Percentiles rank a stretch among this genome's conserved stretches.
Evolutionary conservation across 106 monocot species (phyloP).

Genomic region (Triglochin maritima): DNA sequence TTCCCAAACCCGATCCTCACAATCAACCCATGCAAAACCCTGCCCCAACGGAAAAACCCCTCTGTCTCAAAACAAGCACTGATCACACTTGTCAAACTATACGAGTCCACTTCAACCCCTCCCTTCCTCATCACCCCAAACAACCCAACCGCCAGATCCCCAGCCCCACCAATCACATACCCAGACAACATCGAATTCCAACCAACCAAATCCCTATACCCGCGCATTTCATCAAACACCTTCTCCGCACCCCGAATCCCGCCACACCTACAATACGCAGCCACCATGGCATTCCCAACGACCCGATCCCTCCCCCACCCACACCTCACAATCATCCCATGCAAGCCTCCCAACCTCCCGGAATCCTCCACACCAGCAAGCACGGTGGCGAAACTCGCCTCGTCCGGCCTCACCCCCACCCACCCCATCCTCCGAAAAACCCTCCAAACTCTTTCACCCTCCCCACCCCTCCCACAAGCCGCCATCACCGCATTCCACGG

Average conservation of each 20-base stretch:
- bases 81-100: conserved; percentile 55
- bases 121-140: conserved; percentile 34
- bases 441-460: conserved; percentile 4
- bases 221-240: conserved; percentile 35
- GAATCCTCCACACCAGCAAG: conserved; percentile 17
- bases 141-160: conserved; percentile 21
- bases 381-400: conserved; percentile 55
- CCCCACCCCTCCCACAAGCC: conserved; percentile 25
- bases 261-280: conserved; percentile 48
- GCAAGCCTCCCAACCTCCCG: conserved; percentile 29
- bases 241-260: conserved; percentile 33
- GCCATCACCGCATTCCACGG: conserved; percentile 63
- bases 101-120: conserved; percentile 34
- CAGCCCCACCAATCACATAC: conserved; percentile 29
- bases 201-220: conserved; percentile 35
- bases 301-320: conserved; percentile 26
- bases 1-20: conserved; percentile 36
- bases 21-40: conserved; percentile 34
- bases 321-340: conserved; percentile 46
- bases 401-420: conserved; percentile 26
- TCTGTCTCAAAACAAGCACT: conserved; percentile 39
- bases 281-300: conserved; percentile 54
- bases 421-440: conserved; percentile 41
- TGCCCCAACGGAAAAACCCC: conserved; percentile 16
- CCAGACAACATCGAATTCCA: conserved; percentile 78